These are phyloP conservation scores for Mucor piriformis DNA, from an alignment of 371 early-diverging fungal species.

Conservation along the genomic window DNA sequence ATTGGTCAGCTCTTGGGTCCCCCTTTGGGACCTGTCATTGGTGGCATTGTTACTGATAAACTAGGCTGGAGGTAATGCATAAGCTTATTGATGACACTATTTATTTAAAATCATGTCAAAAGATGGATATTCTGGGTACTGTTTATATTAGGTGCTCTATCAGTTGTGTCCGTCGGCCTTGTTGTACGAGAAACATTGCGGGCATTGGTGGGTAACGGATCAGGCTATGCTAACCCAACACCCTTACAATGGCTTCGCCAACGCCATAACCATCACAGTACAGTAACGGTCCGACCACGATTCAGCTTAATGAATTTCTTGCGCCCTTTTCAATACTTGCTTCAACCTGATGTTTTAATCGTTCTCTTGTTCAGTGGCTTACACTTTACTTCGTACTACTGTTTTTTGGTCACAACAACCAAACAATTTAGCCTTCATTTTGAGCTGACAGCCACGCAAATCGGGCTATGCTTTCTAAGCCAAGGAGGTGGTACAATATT, in stretches of 20 bases:
- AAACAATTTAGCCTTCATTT: slow-evolving; percentile 28
- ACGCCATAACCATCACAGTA: no score
- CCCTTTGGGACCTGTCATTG: slow-evolving; percentile 26
- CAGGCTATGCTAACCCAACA: slow-evolving; percentile 47
- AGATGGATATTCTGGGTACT: slow-evolving; percentile 46
- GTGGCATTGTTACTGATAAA: slow-evolving; percentile 9
- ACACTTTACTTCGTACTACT: slow-evolving; percentile 18
- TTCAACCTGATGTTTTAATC: slow-evolving; percentile 16
- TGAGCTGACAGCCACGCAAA: slow-evolving; percentile 27
- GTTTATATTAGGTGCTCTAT: slow-evolving; percentile 20
- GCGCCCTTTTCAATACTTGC: slow-evolving; percentile 25
- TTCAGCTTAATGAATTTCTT: slow-evolving; percentile 5
- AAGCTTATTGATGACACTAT: not conserved
- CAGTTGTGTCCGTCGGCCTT: slow-evolving; percentile 18
- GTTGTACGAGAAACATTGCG: slow-evolving; percentile 49
- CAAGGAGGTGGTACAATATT: slow-evolving; percentile 35
- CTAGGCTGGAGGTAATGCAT: slow-evolving; percentile 21
- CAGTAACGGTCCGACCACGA: no score
- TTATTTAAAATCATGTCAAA: not conserved
- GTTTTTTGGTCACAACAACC: slow-evolving; percentile 30
- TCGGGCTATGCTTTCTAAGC: slow-evolving; percentile 41
- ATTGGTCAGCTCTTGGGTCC: slow-evolving; percentile 51
- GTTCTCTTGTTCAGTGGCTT: slow-evolving; percentile 17
- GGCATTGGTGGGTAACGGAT: slow-evolving; percentile 50
- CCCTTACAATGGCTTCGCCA: slow-evolving; percentile 20